These are phyloP conservation scores for Saturnispora dispora DNA, from an alignment of 805 yeast species.

Conservation along the genomic window DNA sequence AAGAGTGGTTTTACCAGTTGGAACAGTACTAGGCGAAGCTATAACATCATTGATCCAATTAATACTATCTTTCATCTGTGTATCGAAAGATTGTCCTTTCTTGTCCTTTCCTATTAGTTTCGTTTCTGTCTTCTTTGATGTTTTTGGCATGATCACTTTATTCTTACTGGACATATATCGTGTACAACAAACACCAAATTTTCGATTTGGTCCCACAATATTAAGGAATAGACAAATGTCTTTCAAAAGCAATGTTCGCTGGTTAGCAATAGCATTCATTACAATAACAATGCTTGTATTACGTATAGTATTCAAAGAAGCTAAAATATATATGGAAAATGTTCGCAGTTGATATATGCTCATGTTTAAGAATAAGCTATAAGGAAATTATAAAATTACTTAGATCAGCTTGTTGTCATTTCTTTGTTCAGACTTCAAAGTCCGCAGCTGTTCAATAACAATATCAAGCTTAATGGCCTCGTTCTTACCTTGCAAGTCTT, in stretches of 20 bases:
- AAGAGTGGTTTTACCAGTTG: slow-evolving; percentile 9
- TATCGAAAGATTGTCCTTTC: background rate
- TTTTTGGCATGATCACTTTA: background rate
- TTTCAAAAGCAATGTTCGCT: background rate
- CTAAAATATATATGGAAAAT: background rate
- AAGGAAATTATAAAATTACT: background rate
- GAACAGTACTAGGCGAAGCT: background rate
- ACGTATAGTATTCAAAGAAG: background rate
- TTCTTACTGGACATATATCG: background rate
- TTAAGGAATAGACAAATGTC: background rate
- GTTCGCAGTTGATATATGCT: slow-evolving; percentile 1
- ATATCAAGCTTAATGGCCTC: slow-evolving; percentile 67
- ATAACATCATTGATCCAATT: background rate
- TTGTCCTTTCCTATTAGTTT: background rate
- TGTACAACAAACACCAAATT: background rate
- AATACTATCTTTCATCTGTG: background rate
- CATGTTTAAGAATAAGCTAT: background rate
- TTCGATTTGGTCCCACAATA: background rate
- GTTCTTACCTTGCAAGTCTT: slow-evolving; percentile 86
- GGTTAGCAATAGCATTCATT: background rate
- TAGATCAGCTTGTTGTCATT: slow-evolving; percentile 45
- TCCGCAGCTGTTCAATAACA: slow-evolving; percentile 60
- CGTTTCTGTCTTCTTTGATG: background rate
- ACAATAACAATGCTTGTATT: background rate
- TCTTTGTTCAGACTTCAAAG: slow-evolving; percentile 68